Conservation (phyloP, 345 rosid species). For the Ceriops decandra region DNA sequence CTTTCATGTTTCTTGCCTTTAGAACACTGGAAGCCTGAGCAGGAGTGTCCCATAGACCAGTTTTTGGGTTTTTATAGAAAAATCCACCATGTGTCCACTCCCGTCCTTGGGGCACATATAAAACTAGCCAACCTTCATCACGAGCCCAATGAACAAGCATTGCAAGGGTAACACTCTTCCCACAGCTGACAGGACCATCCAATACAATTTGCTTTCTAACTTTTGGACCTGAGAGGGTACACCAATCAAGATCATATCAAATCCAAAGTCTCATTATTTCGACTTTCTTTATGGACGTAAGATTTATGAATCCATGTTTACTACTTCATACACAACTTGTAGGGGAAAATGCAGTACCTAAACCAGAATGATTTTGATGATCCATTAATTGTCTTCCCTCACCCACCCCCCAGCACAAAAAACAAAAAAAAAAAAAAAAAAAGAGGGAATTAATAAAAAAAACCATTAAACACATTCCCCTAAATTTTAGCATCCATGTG, state of each 20-base stretch:
- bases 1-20: slow-evolving; percentile 46
- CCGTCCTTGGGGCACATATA: slow-evolving; percentile 81
- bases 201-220: slow-evolving; percentile 73
- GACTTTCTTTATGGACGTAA: too few relatives aligned
- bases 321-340: too few relatives aligned
- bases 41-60: slow-evolving; percentile 96
- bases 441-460: too few relatives aligned
- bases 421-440: too few relatives aligned
- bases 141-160: slow-evolving; percentile 99
- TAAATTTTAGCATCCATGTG: too few relatives aligned
- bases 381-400: too few relatives aligned
- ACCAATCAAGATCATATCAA: not conserved
- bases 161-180: slow-evolving; percentile 86
- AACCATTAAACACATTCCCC: too few relatives aligned
- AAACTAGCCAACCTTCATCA: slow-evolving; percentile 91
- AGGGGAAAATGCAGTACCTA: too few relatives aligned
- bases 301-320: too few relatives aligned
- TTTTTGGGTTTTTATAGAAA: slow-evolving; percentile 68
- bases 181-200: slow-evolving; percentile 92
- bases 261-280: not conserved
- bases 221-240: slow-evolving; percentile 44
- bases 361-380: too few relatives aligned
- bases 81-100: slow-evolving; percentile 94
- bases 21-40: slow-evolving; percentile 79
- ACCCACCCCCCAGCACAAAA: too few relatives aligned